A percentile compares a stretch with the other conserved stretches of the same genome.
Evolutionary conservation across 352 stramenopile genomes (phyloP).

Genomic region (Salisapilia sapeloensis): DNA sequence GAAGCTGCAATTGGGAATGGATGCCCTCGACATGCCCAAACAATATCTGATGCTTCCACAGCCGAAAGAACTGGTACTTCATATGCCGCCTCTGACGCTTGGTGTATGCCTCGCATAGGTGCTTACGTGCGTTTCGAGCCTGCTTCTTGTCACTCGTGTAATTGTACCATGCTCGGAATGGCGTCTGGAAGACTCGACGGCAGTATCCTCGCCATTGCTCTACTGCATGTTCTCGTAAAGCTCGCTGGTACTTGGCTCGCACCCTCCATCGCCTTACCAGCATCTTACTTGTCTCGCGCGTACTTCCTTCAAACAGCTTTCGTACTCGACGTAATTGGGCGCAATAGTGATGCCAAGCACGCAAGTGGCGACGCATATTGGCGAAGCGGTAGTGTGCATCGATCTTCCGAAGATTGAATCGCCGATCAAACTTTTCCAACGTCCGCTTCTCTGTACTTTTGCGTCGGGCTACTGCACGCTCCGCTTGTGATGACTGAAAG

Average conservation of each 20-base stretch:
- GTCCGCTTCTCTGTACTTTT: constrained; percentile 26
- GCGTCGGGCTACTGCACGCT: constrained; percentile 20
- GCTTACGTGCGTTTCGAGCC: constrained; percentile 26
- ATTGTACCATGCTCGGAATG: constrained; percentile 54
- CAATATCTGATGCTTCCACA: constrained; percentile 65
- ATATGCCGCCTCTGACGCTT: constrained; percentile 32
- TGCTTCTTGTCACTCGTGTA: constrained; percentile 17
- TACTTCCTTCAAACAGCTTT: constrained; percentile 42
- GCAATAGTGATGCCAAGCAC: constrained; percentile 25
- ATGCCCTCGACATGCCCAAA: constrained; percentile 54
- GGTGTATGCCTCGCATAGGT: constrained; percentile 51
- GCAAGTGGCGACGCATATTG: constrained; percentile 29
- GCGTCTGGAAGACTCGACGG: constrained; percentile 45
- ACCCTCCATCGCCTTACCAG: constrained; percentile 29
- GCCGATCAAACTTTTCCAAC: constrained; percentile 46
- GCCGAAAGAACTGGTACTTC: constrained; percentile 65
- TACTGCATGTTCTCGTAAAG: constrained; percentile 21
- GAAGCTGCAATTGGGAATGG: constrained; percentile 42
- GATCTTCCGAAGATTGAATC: constrained; percentile 52
- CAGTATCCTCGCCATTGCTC: constrained; percentile 47
- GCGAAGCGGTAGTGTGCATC: constrained; percentile 39
- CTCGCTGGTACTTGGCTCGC: constrained; percentile 34
- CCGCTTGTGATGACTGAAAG: constrained; percentile 35
- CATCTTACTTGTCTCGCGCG: constrained; percentile 14
- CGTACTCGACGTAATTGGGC: constrained; percentile 37